Conservation (phyloP, 2,329 filamentous ascomycete species). For the Chalaropsis ovoidea region DNA sequence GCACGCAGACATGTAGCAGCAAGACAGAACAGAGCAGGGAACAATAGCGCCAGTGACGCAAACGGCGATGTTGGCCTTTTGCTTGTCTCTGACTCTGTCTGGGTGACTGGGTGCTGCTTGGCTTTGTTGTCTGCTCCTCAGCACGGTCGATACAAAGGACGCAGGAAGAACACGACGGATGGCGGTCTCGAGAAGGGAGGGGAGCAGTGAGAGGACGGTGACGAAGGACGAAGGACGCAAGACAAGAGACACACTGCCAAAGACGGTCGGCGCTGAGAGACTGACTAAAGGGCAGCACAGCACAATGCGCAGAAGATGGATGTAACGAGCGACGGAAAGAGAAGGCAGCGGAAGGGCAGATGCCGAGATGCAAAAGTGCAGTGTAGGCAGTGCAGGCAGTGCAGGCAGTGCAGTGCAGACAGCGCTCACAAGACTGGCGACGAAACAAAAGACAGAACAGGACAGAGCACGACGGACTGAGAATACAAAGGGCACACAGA, state of each 20-base stretch:
- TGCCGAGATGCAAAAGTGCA: background rate
- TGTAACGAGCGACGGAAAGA: slow-evolving; percentile 11
- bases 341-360: background rate
- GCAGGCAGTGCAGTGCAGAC: too few species aligned
- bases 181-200: background rate
- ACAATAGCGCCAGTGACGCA: too few species aligned
- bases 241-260: background rate
- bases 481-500: background rate
- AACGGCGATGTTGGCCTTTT: too few species aligned
- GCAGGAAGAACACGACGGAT: background rate
- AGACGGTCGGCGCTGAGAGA: background rate
- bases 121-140: too few species aligned
- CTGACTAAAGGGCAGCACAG: background rate
- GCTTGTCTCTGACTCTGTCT: too few species aligned
- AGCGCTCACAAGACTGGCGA: background rate
- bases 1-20: too few species aligned
- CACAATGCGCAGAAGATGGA: background rate
- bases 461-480: background rate
- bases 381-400: too few species aligned
- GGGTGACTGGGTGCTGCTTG: too few species aligned
- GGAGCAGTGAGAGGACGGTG: background rate
- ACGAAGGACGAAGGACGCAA: background rate
- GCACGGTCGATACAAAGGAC: too few species aligned
- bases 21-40: too few species aligned
- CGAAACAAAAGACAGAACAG: background rate